Percentiles rank a stretch among this genome's conserved stretches.
phyloP scores from a whole-genome alignment of 257 asterid genomes.

The Pogostemon cablin region DNA sequence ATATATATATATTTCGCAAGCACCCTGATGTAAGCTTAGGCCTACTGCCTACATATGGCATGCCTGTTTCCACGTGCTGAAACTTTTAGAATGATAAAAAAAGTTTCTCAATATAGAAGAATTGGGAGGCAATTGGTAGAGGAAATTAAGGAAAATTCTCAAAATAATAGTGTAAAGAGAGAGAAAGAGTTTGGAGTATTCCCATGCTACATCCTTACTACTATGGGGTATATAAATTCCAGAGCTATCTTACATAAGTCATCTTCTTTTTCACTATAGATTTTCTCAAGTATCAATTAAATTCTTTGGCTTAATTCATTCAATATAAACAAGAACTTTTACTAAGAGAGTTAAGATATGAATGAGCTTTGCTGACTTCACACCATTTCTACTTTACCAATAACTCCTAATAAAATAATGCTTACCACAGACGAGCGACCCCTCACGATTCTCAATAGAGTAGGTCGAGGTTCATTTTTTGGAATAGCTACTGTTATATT shows the following conservation, averaged over 20 bases:
- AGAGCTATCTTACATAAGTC: background rate
- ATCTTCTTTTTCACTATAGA: background rate
- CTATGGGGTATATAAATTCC: no score
- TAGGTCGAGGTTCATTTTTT: conserved; percentile 68
- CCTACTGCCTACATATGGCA: no score
- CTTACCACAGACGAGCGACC: conserved; percentile 79
- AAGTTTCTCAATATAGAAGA: no score
- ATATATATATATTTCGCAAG: no score
- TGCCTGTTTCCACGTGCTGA: no score
- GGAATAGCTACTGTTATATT: conserved; percentile 77
- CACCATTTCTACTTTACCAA: background rate
- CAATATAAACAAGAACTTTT: background rate
- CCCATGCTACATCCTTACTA: no score
- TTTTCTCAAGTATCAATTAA: background rate
- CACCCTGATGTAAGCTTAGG: no score
- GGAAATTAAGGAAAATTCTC: no score
- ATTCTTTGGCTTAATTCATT: background rate
- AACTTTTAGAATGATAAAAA: no score
- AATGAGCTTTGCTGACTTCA: background rate
- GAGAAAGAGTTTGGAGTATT: no score
- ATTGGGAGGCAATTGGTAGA: no score
- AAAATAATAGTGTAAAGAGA: no score
- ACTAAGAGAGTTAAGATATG: background rate
- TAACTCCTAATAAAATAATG: conserved; percentile 18
- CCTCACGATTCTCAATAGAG: conserved; percentile 69